These are phyloP conservation scores for Blastobotrys malaysiensis DNA, from an alignment of 1,139 yeast genomes.

Conservation along the genomic window DNA sequence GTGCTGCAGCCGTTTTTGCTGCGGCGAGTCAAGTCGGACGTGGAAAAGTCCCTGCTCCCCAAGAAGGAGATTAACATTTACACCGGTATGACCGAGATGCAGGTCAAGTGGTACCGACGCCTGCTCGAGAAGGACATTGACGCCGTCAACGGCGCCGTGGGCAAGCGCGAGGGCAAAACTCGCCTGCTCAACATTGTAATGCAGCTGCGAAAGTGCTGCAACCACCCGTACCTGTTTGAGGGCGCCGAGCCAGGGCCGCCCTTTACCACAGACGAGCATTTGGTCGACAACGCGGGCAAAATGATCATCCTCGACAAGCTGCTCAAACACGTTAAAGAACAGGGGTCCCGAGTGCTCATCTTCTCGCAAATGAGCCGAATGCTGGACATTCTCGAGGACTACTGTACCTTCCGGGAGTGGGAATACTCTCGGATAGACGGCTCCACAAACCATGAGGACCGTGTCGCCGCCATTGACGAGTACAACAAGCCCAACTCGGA, in stretches of 20 bases:
- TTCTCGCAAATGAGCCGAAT: constrained; percentile 95
- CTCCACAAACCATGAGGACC: constrained; percentile 88
- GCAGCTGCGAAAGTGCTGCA: constrained; percentile 95
- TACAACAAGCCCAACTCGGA: constrained; percentile 78
- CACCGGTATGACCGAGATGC: constrained; percentile 96
- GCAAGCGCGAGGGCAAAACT: constrained; percentile 89
- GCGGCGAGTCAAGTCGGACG: constrained; percentile 88
- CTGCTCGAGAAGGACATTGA: constrained; percentile 89
- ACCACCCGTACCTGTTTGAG: constrained; percentile 93
- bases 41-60: constrained; percentile 83
- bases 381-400: constrained; percentile 88
- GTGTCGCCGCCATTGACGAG: constrained; percentile 89
- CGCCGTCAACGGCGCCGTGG: constrained; percentile 91
- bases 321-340: constrained; percentile 60
- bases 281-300: constrained; percentile 83
- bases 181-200: constrained; percentile 86
- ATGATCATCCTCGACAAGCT: constrained; percentile 84
- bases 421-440: constrained; percentile 95
- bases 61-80: constrained; percentile 86
- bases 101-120: constrained; percentile 83
- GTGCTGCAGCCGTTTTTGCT: constrained; percentile 84
- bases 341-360: constrained; percentile 86
- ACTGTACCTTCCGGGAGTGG: constrained; percentile 78
- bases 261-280: constrained; percentile 91
- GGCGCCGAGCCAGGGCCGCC: constrained; percentile 99